Percentiles rank a stretch among this genome's conserved stretches.
Conservation (phyloP, 148 eudicot species). For the Cornus controversa region DNA sequence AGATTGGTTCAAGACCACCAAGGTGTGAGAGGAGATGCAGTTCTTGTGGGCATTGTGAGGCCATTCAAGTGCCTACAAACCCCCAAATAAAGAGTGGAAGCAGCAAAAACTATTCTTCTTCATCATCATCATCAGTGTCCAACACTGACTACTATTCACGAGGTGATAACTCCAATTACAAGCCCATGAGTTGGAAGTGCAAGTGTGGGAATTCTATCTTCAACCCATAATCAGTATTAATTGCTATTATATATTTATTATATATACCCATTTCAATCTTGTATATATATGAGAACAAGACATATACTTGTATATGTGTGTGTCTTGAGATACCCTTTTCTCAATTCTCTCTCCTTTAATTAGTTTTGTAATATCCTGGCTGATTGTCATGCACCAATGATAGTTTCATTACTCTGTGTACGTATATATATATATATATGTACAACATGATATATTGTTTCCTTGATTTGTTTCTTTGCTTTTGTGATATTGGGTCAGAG, state of each 20-base stretch:
- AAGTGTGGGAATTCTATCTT: slow-evolving; percentile 61
- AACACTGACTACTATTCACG: slow-evolving; percentile 23
- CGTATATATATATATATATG: no score
- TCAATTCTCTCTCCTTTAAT: no score
- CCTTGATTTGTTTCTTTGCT: not conserved
- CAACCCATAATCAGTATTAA: slow-evolving; percentile 40
- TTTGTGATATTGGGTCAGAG: not conserved
- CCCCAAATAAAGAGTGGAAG: slow-evolving; percentile 23
- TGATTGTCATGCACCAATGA: not conserved
- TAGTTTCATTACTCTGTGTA: not conserved
- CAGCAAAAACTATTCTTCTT: slow-evolving; percentile 13
- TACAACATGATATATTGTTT: not conserved
- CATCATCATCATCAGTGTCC: slow-evolving; percentile 13
- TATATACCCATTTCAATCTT: not conserved
- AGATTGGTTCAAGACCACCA: slow-evolving; percentile 68
- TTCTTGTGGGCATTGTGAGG: slow-evolving; percentile 48
- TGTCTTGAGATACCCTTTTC: no score
- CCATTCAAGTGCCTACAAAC: slow-evolving; percentile 63
- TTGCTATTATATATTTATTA: no score
- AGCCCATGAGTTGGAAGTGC: slow-evolving; percentile 77
- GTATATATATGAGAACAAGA: not conserved
- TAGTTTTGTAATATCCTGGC: no score
- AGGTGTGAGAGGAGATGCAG: slow-evolving; percentile 50
- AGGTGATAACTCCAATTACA: slow-evolving; percentile 49
- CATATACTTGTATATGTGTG: no score